Conservation (phyloP, 352 stramenopile genomes). For the Phytophthora syringae region DNA sequence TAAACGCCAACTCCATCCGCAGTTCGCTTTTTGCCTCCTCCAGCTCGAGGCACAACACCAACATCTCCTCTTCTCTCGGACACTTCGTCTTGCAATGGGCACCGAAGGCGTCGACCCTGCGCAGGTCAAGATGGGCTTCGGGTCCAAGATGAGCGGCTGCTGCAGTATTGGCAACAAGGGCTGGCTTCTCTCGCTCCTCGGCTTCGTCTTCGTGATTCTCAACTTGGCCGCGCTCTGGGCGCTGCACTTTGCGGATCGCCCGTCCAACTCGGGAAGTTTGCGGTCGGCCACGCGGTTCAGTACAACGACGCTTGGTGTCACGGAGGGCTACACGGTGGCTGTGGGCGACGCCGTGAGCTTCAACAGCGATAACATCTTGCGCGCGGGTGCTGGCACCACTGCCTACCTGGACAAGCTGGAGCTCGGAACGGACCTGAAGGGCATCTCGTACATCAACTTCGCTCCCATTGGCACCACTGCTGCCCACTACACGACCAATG, state of each 20-base stretch:
- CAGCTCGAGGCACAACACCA: conserved; percentile 25
- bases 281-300: conserved; percentile 49
- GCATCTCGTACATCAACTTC: conserved; percentile 56
- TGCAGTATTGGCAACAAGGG: conserved; percentile 16
- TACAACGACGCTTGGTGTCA: conserved; percentile 39
- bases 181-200: conserved; percentile 36
- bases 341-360: conserved; percentile 53
- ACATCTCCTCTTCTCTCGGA: not conserved
- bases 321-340: conserved; percentile 9
- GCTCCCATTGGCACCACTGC: conserved; percentile 49
- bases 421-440: conserved; percentile 14
- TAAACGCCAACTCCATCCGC: conserved; percentile 1
- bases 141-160: not conserved
- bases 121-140: conserved; percentile 48
- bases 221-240: conserved; percentile 70
- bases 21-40: conserved; percentile 31
- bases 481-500: conserved; percentile 47
- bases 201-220: conserved; percentile 62
- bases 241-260: conserved; percentile 66
- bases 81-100: conserved; percentile 16
- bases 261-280: conserved; percentile 21
- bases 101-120: conserved; percentile 52
- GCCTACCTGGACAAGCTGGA: conserved; percentile 58
- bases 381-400: conserved; percentile 69
- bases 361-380: conserved; percentile 38